A percentile compares a stretch with the other conserved stretches of the same genome.
These are phyloP conservation scores for Solanum chacoense DNA, from an alignment of 305 asterid species.

Conservation along the genomic window DNA sequence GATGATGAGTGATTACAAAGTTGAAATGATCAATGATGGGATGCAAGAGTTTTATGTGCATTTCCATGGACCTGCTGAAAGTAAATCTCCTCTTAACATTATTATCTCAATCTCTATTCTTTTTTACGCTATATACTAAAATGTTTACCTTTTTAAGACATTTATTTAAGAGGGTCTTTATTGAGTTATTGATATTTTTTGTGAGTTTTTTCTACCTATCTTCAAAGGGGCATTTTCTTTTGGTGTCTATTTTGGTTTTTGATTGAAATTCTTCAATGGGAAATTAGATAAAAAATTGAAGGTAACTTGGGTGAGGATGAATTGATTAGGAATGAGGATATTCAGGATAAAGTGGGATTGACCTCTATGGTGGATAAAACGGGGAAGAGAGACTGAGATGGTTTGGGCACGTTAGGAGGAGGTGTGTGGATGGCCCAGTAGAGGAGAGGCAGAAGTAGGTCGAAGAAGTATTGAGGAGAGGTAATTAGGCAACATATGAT, in stretches of 20 bases:
- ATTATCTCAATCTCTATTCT: not conserved
- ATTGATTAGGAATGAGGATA: not conserved
- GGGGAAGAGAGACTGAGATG: not conserved
- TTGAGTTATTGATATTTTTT: not conserved
- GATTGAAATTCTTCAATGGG: not conserved
- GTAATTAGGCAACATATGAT: not conserved
- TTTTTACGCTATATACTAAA: not conserved
- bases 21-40: constrained; percentile 31
- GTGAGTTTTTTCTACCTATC: not conserved
- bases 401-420: not conserved
- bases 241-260: not conserved
- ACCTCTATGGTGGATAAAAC: not conserved
- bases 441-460: not conserved
- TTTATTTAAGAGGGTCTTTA: not conserved
- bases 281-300: not conserved
- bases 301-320: not conserved
- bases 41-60: constrained; percentile 30
- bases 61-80: constrained; percentile 31
- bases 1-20: constrained; percentile 40
- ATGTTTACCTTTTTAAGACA: not conserved
- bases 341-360: not conserved
- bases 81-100: constrained; percentile 7
- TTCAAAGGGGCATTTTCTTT: not conserved
- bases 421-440: not conserved
- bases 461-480: not conserved